Base-by-base conservation (phyloP, 495 filamentous ascomycete species). In the Trichoderma erinaceum region DNA sequence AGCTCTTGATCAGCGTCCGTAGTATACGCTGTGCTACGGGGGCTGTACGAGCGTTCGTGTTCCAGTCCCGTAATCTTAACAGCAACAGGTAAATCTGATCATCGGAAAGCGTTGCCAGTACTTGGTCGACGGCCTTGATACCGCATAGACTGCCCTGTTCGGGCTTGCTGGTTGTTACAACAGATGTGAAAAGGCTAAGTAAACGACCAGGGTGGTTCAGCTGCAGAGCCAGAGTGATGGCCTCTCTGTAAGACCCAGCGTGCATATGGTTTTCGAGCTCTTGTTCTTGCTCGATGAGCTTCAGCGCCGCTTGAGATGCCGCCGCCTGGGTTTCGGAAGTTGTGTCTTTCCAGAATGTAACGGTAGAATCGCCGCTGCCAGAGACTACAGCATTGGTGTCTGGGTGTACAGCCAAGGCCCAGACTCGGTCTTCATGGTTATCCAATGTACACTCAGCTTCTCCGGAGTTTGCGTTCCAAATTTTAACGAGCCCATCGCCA, bases 301-400 rank as follows among this genome's bases (percentile, higher is more conserved):
- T 85, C 11, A 91, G 86, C 29, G 89, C 88, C 16, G 90, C 90
- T 15, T 83, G 83, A 29, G 87, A 85, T 2, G 87, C 81, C 11
- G 89, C 88, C 3, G 84, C 87, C 64, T 89, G 87, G 1, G 92
- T 97, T 66, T 88, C 83, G n/a, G 85, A 84, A 0, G 93, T 92
- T 8, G 93, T 97, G 73, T 99, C 95, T 69, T 85, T 86, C 95
- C 95, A 99, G 81, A 97, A 96, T 0, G 93, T 95, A 44, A 98
- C 86, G 3, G 90, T 90, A 67, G 91, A 90, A 77, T 98, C 95
- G 50, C 87, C 92, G 67, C 90, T 91, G 50, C 92, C 95, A 25
- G 95, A 98, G 67, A 93, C 89, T 64, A 99, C 83, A 61, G 86
- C 88, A 71, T 88, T 82, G 71, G 84, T 75, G 38, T 74, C 79